Evolutionary conservation across 495 filamentous ascomycete genomes (phyloP).

Genomic region (Talaromyces thailandensis): DNA sequence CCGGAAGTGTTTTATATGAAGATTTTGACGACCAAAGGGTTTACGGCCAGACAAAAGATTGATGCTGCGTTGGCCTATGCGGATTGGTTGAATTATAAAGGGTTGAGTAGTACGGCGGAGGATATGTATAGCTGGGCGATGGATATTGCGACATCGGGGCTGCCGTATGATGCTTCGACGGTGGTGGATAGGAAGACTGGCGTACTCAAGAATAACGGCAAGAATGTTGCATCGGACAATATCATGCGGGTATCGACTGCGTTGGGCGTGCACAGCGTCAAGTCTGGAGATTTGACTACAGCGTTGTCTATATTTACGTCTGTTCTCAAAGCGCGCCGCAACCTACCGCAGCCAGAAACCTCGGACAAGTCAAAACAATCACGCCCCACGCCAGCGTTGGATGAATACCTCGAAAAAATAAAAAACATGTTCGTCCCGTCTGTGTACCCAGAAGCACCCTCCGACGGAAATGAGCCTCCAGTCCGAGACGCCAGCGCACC

Average conservation of each 20-base stretch:
- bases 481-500: slow-evolving; percentile 47
- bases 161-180: slow-evolving; percentile 31
- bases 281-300: slow-evolving; percentile 45
- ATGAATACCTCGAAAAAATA: slow-evolving; percentile 11
- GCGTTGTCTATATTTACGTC: slow-evolving; percentile 85
- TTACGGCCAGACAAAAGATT: slow-evolving; percentile 62
- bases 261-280: slow-evolving; percentile 67
- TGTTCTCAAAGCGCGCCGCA: slow-evolving; percentile 63
- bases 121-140: slow-evolving; percentile 66
- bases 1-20: slow-evolving; percentile 69
- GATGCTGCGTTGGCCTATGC: slow-evolving; percentile 75
- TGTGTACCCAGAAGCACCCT: slow-evolving; percentile 54
- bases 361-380: background rate
- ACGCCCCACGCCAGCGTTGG: slow-evolving; percentile 8
- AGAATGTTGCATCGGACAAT: slow-evolving; percentile 54
- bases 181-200: slow-evolving; percentile 53
- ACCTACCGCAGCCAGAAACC: slow-evolving; percentile 16
- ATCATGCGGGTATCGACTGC: slow-evolving; percentile 66
- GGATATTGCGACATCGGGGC: slow-evolving; percentile 51
- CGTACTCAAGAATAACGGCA: slow-evolving; percentile 44
- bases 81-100: slow-evolving; percentile 74
- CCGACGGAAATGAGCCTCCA: slow-evolving; percentile 57
- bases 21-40: slow-evolving; percentile 67
- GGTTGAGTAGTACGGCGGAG: slow-evolving; percentile 46
- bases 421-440: slow-evolving; percentile 37